Evolutionary conservation across 2,329 filamentous ascomycete genomes (phyloP).

Genomic region (Neonectria faginata): DNA sequence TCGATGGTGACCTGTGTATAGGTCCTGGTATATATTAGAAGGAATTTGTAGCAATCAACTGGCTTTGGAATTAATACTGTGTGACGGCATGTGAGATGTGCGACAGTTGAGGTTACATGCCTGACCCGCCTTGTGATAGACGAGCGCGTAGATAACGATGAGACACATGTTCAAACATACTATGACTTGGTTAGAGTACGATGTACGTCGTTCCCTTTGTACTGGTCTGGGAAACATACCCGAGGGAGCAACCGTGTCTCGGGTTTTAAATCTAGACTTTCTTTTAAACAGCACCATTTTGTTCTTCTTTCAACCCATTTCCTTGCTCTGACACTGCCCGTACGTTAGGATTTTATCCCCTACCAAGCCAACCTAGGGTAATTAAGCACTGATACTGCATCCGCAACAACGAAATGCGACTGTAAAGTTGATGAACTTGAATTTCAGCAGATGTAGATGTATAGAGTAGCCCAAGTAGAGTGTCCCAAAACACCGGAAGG

Average conservation of each 20-base stretch:
- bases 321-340: neutral
- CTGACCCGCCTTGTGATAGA: no score
- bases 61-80: neutral
- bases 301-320: neutral
- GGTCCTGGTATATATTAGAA: constrained; percentile 1
- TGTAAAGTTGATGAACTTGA: neutral
- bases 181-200: neutral
- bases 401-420: neutral
- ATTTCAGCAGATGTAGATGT: neutral
- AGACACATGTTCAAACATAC: neutral
- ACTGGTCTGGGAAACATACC: no score
- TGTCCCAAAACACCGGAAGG: neutral
- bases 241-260: no score
- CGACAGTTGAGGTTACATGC: neutral
- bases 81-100: neutral
- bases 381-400: neutral
- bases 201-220: neutral
- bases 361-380: no score
- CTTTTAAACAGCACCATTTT: no score
- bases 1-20: neutral
- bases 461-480: neutral
- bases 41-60: constrained; percentile 2
- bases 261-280: no score
- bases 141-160: neutral
- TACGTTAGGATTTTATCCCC: neutral